Evolutionary conservation across 169 alveolate genomes (phyloP).

Genomic region (Ichthyophthirius multifiliis): DNA sequence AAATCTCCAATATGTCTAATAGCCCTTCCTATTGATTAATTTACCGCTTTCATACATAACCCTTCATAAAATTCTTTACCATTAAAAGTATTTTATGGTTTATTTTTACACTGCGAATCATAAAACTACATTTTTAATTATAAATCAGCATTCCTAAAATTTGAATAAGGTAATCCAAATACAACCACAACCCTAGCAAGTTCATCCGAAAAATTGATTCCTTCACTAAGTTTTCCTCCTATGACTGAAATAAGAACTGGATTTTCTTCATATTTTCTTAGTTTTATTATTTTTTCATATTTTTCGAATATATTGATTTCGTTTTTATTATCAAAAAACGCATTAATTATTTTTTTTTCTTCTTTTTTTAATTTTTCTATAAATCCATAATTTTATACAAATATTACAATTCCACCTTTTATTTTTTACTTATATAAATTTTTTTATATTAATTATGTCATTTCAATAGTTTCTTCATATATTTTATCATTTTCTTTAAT

Average conservation of each 20-base stretch:
- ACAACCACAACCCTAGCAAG: constrained; percentile 92
- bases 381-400: not conserved
- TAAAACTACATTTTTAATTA: constrained; percentile 57
- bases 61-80: constrained; percentile 46
- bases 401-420: not conserved
- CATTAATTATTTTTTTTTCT: constrained; percentile 29
- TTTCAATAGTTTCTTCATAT: not conserved
- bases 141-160: constrained; percentile 57
- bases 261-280: constrained; percentile 48
- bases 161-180: constrained; percentile 95
- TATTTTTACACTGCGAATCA: constrained; percentile 42
- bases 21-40: constrained; percentile 97
- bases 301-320: not conserved
- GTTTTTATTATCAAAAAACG: constrained; percentile 35
- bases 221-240: constrained; percentile 94
- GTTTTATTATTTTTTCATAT: not conserved
- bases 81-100: constrained; percentile 29
- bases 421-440: not conserved
- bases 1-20: constrained; percentile 95
- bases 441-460: not conserved
- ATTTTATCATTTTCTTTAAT: constrained; percentile 42
- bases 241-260: constrained; percentile 92
- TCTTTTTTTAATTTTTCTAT: not conserved
- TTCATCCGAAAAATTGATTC: constrained; percentile 95
- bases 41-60: constrained; percentile 90